Conservation (phyloP, 2,329 filamentous ascomycete species). For the Arthrobotrys entomopaga region DNA sequence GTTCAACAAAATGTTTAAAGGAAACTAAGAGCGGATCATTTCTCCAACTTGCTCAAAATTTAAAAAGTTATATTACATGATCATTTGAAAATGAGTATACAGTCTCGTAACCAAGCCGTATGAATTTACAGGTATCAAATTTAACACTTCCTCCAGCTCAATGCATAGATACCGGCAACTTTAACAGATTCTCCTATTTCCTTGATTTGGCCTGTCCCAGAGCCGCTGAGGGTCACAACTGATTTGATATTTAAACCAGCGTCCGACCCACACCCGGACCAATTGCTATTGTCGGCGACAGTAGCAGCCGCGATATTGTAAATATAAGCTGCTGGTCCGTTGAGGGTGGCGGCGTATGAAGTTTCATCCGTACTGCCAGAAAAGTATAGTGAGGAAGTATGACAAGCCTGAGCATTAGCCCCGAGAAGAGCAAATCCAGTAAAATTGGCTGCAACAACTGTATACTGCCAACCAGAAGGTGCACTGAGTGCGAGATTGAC, state of each 20-base stretch:
- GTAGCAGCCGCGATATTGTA: constrained; percentile 24
- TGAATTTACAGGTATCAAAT: too few relatives aligned
- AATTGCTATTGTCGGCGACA: background rate
- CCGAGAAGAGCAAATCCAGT: constrained; percentile 23
- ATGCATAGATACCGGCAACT: constrained; percentile 14
- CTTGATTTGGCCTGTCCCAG: constrained; percentile 19
- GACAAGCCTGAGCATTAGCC: constrained; percentile 7
- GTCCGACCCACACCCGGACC: constrained; percentile 24
- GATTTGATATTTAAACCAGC: constrained; percentile 38
- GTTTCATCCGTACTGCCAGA: constrained; percentile 22
- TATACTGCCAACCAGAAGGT: constrained; percentile 36
- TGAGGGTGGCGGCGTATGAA: constrained; percentile 9
- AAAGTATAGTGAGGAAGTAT: constrained; percentile 36
- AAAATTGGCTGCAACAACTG: constrained; percentile 28
- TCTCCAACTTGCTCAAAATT: too few relatives aligned
- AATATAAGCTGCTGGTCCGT: constrained; percentile 18
- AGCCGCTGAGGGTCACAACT: constrained; percentile 23
- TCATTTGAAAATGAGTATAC: too few relatives aligned
- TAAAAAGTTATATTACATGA: too few relatives aligned
- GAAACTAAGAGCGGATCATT: too few relatives aligned
- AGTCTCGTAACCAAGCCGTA: too few relatives aligned
- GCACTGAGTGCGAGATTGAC: constrained; percentile 25
- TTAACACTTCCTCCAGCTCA: constrained; percentile 34
- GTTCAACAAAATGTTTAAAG: too few relatives aligned
- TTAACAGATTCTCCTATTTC: constrained; percentile 26